Evolutionary conservation across 306 rosid species (phyloP), one percentile per base, ranked within the genome.

Genomic region (Ochetophila trinervis): DNA sequence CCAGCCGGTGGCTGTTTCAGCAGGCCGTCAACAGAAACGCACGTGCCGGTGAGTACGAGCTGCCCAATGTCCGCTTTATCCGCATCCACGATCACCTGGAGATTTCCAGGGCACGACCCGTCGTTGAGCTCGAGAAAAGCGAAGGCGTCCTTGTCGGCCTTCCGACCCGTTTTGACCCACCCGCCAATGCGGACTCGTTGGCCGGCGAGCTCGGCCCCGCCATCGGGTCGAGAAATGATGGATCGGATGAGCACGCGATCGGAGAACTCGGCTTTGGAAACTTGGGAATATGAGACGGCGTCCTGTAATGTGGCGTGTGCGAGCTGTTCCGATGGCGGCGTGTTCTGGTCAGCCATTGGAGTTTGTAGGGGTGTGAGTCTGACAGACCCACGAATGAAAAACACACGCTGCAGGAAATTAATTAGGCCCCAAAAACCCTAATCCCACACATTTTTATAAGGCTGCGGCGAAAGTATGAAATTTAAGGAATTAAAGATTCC

Each of bases 161-260:
- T 94, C 36, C 99, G 61, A 5, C 99, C 99, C 0, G 95, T 94
- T 81, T 90, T 94, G 40, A 93, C 99, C 97, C 99, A 94, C 0
- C 99, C 99, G 7, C 97, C 95, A 0, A 86, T 49, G 35, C 99
- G 79, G 1, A 83, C 87, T 7, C 66, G 72, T 52, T 65, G 77
- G 8, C 91, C 95, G 0, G 96, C 81, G 0, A 90, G 84, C 15
- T 84, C 91, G 0, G 97, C 74, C 0, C 99, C 99, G 17, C 97
- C 88, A 30, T 93, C 97, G 1, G 80, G 65, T 0, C 90, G 88
- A 21, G 73, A 76, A 16, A 94, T 67, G 10, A 94, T 88, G 66
- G 91, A 73, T 18, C 74, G 69, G 67, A 94, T 90, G 10, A 71
- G 86, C n/a, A 88, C 88, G 0, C 97, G 86, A 62, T 94, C 95